These are phyloP conservation scores for Panellus pusillus DNA, from an alignment of 768 basidiomycete genomes.

Conservation along the genomic window DNA sequence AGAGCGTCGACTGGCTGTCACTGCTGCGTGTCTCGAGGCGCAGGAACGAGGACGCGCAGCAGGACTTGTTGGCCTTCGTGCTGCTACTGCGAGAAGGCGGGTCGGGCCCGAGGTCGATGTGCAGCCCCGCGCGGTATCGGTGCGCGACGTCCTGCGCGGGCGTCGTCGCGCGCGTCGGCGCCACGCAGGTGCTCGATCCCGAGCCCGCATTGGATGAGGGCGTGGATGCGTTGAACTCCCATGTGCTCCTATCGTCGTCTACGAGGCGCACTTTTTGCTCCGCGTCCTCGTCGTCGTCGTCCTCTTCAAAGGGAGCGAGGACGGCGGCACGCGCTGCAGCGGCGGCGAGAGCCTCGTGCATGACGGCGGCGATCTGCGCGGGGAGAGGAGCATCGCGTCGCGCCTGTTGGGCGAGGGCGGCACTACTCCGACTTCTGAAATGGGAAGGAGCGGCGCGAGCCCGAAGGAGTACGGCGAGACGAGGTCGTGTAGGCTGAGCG, in stretches of 20 bases:
- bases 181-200: slow-evolving; percentile 26
- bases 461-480: no score
- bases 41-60: neutral
- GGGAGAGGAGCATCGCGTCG: neutral
- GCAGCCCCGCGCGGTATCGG: slow-evolving; percentile 38
- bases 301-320: slow-evolving; percentile 16
- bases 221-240: slow-evolving; percentile 36
- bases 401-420: no score
- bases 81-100: slow-evolving; percentile 5
- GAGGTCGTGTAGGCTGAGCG: no score
- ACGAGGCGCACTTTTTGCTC: no score
- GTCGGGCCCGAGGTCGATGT: slow-evolving; percentile 19
- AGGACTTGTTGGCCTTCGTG: neutral
- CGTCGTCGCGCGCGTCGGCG: no score
- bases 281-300: no score
- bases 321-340: no score
- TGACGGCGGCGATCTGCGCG: neutral
- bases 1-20: slow-evolving; percentile 10
- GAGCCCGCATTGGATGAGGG: slow-evolving; percentile 23
- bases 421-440: no score
- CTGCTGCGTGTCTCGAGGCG: no score
- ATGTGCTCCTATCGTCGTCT: slow-evolving; percentile 34
- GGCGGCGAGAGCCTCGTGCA: no score
- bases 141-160: slow-evolving; percentile 39
- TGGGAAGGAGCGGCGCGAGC: no score